These are phyloP conservation scores for Diaporthe sp. DNA, from an alignment of 2,329 filamentous ascomycete genomes.

Conservation along the genomic window DNA sequence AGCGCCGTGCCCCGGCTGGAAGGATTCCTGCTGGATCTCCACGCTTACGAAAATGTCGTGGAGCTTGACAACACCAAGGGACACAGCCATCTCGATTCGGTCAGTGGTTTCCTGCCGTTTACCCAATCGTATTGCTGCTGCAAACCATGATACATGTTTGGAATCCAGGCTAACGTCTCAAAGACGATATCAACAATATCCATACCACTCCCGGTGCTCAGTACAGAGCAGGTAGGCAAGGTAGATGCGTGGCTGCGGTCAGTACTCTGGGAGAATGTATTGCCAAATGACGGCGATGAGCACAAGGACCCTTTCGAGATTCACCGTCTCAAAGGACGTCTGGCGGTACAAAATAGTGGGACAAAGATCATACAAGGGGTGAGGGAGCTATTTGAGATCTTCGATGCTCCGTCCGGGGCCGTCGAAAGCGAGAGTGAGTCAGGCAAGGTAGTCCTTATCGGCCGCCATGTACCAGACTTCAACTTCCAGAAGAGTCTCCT, in stretches of 20 bases:
- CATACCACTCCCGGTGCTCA: conserved; percentile 74
- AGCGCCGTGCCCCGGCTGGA: conserved; percentile 86
- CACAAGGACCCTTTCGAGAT: conserved; percentile 74
- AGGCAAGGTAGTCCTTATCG: conserved; percentile 75
- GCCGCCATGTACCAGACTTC: conserved; percentile 64
- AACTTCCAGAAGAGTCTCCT: conserved; percentile 62
- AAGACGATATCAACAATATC: conserved; percentile 88
- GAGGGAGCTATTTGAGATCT: conserved; percentile 91
- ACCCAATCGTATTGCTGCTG: background rate
- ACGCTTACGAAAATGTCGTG: conserved; percentile 89
- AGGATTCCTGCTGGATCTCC: conserved; percentile 87
- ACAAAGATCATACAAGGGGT: conserved; percentile 91
- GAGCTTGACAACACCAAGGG: conserved; percentile 79
- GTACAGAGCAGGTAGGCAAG: conserved; percentile 65
- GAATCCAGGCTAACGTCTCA: background rate
- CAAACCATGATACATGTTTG: too few species aligned
- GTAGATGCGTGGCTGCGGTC: conserved; percentile 87
- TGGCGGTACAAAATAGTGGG: conserved; percentile 74
- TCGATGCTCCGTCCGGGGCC: conserved; percentile 64
- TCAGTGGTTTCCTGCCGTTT: conserved; percentile 54
- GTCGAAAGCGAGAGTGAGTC: conserved; percentile 43
- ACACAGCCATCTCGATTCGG: conserved; percentile 91
- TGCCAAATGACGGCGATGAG: conserved; percentile 60
- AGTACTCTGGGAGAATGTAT: conserved; percentile 82
- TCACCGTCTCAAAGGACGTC: conserved; percentile 86